Percentiles rank a stretch among this genome's conserved stretches.
Evolutionary conservation across 2,329 filamentous ascomycete genomes (phyloP).

Genomic region (Neopestalotiopsis clavispora): DNA sequence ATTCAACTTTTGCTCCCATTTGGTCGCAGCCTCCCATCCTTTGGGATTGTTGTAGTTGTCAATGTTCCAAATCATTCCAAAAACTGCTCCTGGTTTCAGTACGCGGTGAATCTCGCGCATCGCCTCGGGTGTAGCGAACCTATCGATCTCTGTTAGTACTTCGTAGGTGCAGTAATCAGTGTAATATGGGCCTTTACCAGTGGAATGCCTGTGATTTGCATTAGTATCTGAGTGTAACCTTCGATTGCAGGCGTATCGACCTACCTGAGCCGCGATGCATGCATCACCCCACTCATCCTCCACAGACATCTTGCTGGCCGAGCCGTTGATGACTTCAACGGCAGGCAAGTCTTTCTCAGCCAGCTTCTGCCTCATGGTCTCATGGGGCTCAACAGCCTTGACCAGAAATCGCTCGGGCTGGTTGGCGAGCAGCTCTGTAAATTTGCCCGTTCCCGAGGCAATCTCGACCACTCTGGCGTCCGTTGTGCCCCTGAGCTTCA

Average conservation of each 20-base stretch:
- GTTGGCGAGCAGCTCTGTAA: constrained; percentile 65
- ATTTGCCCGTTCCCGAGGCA: constrained; percentile 72
- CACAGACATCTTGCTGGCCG: constrained; percentile 61
- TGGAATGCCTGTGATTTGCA: constrained; percentile 50
- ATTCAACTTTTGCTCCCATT: constrained; percentile 68
- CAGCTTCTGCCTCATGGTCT: constrained; percentile 68
- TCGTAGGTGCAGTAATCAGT: not conserved
- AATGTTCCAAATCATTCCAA: constrained; percentile 76
- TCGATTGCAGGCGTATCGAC: constrained; percentile 25
- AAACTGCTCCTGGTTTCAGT: constrained; percentile 60
- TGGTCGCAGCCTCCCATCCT: constrained; percentile 57
- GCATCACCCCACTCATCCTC: constrained; percentile 66
- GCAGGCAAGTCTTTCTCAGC: constrained; percentile 59
- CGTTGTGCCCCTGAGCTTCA: constrained; percentile 53
- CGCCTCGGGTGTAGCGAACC: constrained; percentile 70
- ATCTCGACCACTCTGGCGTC: constrained; percentile 64
- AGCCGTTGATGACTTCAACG: constrained; percentile 62
- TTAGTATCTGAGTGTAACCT: not conserved
- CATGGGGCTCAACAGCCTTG: constrained; percentile 67
- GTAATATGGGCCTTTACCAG: constrained; percentile 26
- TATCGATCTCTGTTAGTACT: constrained; percentile 32
- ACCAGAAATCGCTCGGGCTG: constrained; percentile 65
- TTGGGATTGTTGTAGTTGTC: constrained; percentile 73
- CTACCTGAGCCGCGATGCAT: constrained; percentile 71
- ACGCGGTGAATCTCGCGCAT: constrained; percentile 71